Conservation (phyloP, 106 monocot genomes). For the Phalaenopsis aphrodite region DNA sequence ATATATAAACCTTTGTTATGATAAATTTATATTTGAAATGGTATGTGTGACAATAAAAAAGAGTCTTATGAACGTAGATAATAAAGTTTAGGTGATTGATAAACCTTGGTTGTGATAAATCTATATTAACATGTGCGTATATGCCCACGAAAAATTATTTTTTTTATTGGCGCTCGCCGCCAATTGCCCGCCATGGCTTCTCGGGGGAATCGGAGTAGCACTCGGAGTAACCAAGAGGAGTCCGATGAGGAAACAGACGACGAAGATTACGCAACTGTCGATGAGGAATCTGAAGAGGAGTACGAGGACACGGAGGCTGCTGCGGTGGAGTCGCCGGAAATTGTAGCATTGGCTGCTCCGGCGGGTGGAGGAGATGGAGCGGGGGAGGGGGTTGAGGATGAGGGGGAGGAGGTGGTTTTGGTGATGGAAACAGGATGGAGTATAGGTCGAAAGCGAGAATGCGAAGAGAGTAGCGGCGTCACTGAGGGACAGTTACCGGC, state of each 20-base stretch:
- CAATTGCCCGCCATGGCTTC: not conserved
- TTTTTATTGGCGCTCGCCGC: too few relatives aligned
- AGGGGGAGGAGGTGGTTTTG: constrained; percentile 3
- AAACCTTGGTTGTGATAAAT: too few relatives aligned
- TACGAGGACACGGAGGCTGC: constrained; percentile 1
- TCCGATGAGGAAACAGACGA: constrained; percentile 2
- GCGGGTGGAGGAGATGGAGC: not conserved
- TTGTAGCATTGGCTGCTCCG: constrained; percentile 6
- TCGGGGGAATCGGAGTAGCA: not conserved
- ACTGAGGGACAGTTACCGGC: not conserved
- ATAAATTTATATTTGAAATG: too few relatives aligned
- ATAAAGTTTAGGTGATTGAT: too few relatives aligned
- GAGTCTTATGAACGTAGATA: too few relatives aligned
- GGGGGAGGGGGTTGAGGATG: not conserved
- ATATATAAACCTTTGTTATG: too few relatives aligned
- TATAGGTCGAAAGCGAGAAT: not conserved
- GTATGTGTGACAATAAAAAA: too few relatives aligned
- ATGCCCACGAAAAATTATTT: too few relatives aligned
- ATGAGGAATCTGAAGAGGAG: not conserved
- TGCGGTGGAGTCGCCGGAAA: constrained; percentile 4
- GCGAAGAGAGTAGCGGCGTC: not conserved
- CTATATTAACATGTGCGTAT: too few relatives aligned
- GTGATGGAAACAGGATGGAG: not conserved
- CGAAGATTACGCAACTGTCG: constrained; percentile 20
- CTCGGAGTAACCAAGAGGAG: not conserved